Evolutionary conservation across 805 yeast genomes (phyloP).

Genomic region (Debaryomyces castellii): DNA sequence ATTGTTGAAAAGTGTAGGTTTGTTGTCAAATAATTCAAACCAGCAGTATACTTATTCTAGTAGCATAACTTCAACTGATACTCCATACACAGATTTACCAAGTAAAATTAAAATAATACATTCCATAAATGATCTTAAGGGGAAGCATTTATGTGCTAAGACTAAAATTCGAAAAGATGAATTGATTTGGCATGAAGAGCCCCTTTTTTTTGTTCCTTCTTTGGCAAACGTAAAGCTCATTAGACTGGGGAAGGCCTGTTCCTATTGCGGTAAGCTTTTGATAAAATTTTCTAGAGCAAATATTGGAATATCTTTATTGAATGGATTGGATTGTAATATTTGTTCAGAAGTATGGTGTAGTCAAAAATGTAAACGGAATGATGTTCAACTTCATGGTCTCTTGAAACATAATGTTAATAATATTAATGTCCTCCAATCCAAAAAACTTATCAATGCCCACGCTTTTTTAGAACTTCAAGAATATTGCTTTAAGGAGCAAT

Average conservation of each 20-base stretch:
- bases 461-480: constrained; percentile 58
- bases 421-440: constrained; percentile 23
- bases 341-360: constrained; percentile 76
- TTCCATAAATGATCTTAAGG: constrained; percentile 51
- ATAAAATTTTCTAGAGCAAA: constrained; percentile 21
- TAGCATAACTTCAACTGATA: constrained; percentile 50
- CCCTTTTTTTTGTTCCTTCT: constrained; percentile 65
- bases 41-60: constrained; percentile 49
- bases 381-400: constrained; percentile 48
- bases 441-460: constrained; percentile 40
- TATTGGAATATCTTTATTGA: constrained; percentile 27
- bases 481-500: constrained; percentile 61
- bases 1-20: constrained; percentile 55
- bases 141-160: constrained; percentile 57
- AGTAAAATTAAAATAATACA: constrained; percentile 44
- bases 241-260: constrained; percentile 63
- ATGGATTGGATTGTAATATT: constrained; percentile 62
- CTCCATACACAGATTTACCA: constrained; percentile 46
- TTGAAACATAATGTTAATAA: constrained; percentile 53
- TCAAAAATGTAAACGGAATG: constrained; percentile 53
- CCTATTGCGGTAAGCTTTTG: constrained; percentile 65
- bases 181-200: constrained; percentile 58
- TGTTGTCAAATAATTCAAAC: constrained; percentile 29
- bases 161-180: constrained; percentile 48
- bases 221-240: constrained; percentile 62